Base-by-base conservation (phyloP, 306 rosid species). In the Quercus alba region DNA sequence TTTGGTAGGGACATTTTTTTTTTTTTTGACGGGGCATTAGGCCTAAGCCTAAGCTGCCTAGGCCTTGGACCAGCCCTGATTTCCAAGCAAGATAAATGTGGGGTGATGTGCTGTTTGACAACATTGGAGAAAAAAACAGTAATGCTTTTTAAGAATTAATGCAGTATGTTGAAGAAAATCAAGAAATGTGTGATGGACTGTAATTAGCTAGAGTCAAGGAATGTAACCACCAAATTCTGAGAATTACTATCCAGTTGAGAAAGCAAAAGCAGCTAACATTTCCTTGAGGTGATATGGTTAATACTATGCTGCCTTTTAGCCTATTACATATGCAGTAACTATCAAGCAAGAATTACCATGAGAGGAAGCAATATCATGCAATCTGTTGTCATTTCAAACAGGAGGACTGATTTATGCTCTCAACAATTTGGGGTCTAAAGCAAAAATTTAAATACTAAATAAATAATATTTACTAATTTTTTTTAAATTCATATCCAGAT, bases 291-390 rank as follows among this genome's bases (percentile, higher is more conserved):
- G 33, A 61, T 12, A 25, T 25, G 35, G 68, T 61, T 25, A 26
- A 61, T 61, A 13, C 67, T 6, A 63, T 63, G 41, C 46, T 30
- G 12, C 21, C 46, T 67, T 35, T 67, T 31, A 49, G 35, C 8
- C 72, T 67, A 67, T 30, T 30, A 30, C 11, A 19, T 23, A 67
- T 31, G 11, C 17, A 19, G 25, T 9, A 33, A 67, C 79, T 9
- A 21, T 44, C 38, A 31, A 81, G 67, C 80, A 79, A 82, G 72
- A 82, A 82, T 90, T 91, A 94, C 99, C 99, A 93, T 93, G 79
- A 95, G 98, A 63, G 98, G 98, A 87, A 95, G 99, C 81, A 95
- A 85, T 84, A 95, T 91, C 77, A 93, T 87, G 80, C 93, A 95
- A 86, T 95, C 98, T 86, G 82, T 93, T 72, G 98, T 95, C 87